phyloP scores from a whole-genome alignment of 768 basidiomycete species.

The Agrocybe pediades region DNA sequence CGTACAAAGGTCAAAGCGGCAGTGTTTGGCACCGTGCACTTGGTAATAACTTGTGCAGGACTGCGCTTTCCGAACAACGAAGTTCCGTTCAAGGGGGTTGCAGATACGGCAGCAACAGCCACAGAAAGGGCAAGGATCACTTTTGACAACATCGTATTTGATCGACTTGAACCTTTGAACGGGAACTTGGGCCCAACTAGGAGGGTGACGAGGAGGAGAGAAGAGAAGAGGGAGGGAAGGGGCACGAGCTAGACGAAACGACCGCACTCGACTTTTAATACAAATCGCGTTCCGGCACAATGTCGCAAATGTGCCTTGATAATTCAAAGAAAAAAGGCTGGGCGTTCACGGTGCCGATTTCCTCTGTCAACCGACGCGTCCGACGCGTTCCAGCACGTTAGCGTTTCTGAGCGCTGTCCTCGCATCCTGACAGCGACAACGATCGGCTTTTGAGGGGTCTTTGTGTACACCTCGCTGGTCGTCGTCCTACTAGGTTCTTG shows the following conservation, averaged over 20 bases:
- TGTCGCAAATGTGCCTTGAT: too few species aligned
- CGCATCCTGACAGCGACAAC: too few species aligned
- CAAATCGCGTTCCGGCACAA: too few species aligned
- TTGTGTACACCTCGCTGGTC: too few species aligned
- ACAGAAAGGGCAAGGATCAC: conserved; percentile 1
- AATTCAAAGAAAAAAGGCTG: background rate
- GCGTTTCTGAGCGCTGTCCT: too few species aligned
- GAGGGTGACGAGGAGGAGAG: background rate
- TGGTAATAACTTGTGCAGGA: conserved; percentile 33
- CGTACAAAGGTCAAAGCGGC: conserved; percentile 46
- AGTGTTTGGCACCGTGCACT: conserved; percentile 39
- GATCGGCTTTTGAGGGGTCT: too few species aligned
- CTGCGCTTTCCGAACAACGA: conserved; percentile 13
- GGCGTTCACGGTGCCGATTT: background rate
- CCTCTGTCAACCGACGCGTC: too few species aligned
- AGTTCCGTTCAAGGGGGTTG: background rate
- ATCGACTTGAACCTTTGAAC: background rate
- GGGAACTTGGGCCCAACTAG: background rate
- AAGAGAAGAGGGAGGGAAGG: too few species aligned
- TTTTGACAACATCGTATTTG: conserved; percentile 2
- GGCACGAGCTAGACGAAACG: too few species aligned
- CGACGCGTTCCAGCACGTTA: too few species aligned
- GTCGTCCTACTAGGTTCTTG: too few species aligned
- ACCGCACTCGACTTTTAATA: too few species aligned
- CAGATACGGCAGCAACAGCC: conserved; percentile 2